Evolutionary conservation across 78 protist species (phyloP), one percentile per base, ranked within the genome.

Genomic region (Dictyostelium purpureum): DNA sequence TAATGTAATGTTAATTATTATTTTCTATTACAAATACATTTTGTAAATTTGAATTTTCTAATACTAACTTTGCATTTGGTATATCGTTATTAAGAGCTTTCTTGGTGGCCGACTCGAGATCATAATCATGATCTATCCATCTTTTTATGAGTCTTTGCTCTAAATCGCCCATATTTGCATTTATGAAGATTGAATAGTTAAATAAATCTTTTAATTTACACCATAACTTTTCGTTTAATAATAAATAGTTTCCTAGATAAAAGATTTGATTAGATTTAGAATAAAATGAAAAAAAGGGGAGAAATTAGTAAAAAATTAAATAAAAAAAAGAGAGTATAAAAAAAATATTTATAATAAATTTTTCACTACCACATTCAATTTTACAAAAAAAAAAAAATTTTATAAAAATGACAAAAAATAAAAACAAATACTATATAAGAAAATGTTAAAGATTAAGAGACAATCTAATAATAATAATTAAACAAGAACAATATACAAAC

Each of bases 21-120:
- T 57, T 57, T 57, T 57, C 67, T 26, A 57, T 57, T 57, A 57
- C 14, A 4, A 57, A 57, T 11, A 57, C 67, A 57, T 57, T 57
- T 14, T 47, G 7, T 24, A 57, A 26, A 35, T 42, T 71, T 69
- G 90, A 83, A 21, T 83, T 51, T 10, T 6, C 4, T 26, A 59
- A 31, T 4, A 71, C 76, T 18, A 52, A 38, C 26, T 37, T 43
- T 31, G 90, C 79, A 83, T 83, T 83, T 51, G 90, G 90, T 9
- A 83, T 83, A 59, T 83, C 90, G 28, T 83, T 83, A n/a, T 79
- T 71, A 42, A 71, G 51, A 42, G 90, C 90, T 45, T 80, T 24
- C 0, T 28, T 57, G 2, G 38, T 56, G 40, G 90, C 90, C 31
- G 31, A 10, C 12, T 71, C 63, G 4, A 31, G 1, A 42, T 69